Conservation (phyloP, 148 eudicot species). For the Camellia japonica region DNA sequence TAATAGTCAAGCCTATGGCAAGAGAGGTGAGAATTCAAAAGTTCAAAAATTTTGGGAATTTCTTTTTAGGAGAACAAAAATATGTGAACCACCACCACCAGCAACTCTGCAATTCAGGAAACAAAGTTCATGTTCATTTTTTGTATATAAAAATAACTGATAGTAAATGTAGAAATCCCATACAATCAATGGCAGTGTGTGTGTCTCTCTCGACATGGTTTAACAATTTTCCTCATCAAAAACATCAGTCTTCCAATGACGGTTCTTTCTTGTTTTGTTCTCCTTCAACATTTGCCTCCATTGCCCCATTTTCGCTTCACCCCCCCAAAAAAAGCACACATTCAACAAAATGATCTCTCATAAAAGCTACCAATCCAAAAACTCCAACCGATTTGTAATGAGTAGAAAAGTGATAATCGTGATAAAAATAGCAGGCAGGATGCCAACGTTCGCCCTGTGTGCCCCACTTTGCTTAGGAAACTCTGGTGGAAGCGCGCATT, state of each 20-base stretch:
- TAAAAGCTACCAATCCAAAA: background rate
- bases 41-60: background rate
- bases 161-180: no score
- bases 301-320: no score
- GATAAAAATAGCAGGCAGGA: slow-evolving; percentile 18
- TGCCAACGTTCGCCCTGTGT: background rate
- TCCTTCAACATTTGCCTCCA: no score
- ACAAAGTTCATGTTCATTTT: background rate
- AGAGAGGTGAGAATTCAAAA: background rate
- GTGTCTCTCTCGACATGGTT: no score
- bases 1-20: background rate
- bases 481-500: slow-evolving; percentile 49
- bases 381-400: background rate
- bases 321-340: background rate
- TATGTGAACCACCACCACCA: no score
- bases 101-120: no score
- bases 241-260: no score
- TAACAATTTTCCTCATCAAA: no score
- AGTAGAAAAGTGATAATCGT: slow-evolving; percentile 27
- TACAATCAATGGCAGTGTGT: no score
- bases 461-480: slow-evolving; percentile 25
- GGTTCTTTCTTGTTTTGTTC: no score
- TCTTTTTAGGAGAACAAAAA: background rate
- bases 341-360: background rate
- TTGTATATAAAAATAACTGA: no score